Conservation (phyloP, 2,329 filamentous ascomycete species). For the Monosporascus sp. region DNA sequence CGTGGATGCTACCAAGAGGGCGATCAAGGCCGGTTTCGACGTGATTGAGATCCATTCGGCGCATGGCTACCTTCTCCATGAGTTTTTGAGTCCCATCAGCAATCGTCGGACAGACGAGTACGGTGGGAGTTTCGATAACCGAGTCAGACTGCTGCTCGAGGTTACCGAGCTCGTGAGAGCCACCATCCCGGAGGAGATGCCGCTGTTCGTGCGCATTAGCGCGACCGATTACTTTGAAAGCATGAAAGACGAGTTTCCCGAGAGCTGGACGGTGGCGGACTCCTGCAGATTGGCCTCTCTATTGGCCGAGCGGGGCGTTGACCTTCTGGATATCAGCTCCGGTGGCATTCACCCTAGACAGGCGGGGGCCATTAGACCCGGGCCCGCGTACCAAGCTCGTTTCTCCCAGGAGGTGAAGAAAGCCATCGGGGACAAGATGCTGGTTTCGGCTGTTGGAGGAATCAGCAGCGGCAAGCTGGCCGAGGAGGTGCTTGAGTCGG, state of each 20-base stretch:
- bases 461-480: constrained; percentile 41
- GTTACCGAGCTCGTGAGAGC: constrained; percentile 57
- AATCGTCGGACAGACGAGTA: constrained; percentile 66
- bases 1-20: constrained; percentile 26
- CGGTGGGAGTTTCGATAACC: constrained; percentile 67
- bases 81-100: constrained; percentile 63
- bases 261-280: constrained; percentile 59
- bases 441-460: constrained; percentile 48
- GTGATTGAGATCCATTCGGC: constrained; percentile 70
- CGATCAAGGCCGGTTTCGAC: constrained; percentile 50
- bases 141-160: constrained; percentile 63
- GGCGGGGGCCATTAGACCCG: constrained; percentile 33
- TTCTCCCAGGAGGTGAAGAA: constrained; percentile 63
- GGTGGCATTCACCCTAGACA: constrained; percentile 52
- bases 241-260: constrained; percentile 35
- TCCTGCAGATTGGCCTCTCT: constrained; percentile 54
- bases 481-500: constrained; percentile 39
- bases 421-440: constrained; percentile 56
- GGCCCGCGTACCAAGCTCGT: constrained; percentile 60
- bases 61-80: constrained; percentile 70
- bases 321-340: constrained; percentile 63
- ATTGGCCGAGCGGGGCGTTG: constrained; percentile 58
- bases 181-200: constrained; percentile 58
- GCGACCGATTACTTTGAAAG: constrained; percentile 65
- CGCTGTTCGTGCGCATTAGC: constrained; percentile 62